A percentile compares a stretch with the other conserved stretches of the same genome.
phyloP scores from a whole-genome alignment of 176 grass and related monocot genomes.

The Hsuehochloa calcarea region DNA sequence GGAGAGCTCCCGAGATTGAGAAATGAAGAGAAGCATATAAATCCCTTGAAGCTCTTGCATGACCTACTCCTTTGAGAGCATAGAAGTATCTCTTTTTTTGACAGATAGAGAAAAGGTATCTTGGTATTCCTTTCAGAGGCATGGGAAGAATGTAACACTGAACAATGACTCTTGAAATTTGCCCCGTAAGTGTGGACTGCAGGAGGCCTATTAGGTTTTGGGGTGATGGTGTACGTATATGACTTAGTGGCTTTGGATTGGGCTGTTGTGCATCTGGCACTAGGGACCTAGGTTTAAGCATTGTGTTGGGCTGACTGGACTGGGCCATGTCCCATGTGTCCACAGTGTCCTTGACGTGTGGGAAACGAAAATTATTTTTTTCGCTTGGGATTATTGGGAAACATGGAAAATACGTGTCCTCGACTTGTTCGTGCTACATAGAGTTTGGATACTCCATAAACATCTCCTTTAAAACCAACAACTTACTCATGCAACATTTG shows the following conservation, averaged over 20 bases:
- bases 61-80: not conserved
- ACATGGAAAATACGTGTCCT: not conserved
- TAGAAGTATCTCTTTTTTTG: not conserved
- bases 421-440: not conserved
- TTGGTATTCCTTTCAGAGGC: not conserved
- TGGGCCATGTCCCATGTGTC: not conserved
- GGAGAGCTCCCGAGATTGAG: not conserved
- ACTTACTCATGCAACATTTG: not conserved
- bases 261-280: not conserved
- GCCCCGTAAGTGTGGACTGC: not conserved
- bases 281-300: not conserved
- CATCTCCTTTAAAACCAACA: not conserved
- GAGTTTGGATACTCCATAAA: not conserved
- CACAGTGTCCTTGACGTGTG: not conserved
- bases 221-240: not conserved
- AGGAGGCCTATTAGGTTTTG: not conserved
- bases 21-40: conserved; percentile 15
- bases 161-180: not conserved
- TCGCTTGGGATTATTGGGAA: not conserved
- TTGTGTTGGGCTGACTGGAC: not conserved
- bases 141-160: not conserved
- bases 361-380: not conserved
- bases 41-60: not conserved
- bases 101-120: not conserved
- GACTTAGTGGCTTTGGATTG: not conserved